A percentile compares a stretch with the other conserved stretches of the same genome.
Evolutionary conservation across 192 early-diverging fungal species (phyloP).

Genomic region (Linnemannia schmuckeri): DNA sequence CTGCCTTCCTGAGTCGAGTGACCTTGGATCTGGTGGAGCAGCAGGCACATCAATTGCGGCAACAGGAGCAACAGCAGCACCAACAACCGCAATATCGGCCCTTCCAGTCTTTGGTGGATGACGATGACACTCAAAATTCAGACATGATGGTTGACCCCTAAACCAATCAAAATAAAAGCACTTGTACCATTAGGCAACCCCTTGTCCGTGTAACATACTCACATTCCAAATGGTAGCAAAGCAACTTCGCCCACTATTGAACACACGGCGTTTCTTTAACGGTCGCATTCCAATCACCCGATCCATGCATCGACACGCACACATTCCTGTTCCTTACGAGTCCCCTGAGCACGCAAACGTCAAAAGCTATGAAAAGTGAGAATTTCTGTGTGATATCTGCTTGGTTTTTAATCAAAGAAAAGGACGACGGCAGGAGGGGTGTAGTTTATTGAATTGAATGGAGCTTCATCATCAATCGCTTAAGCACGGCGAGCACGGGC

Average conservation of each 20-base stretch:
- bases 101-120: constrained; percentile 5
- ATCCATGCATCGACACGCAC: no score
- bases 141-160: constrained; percentile 42
- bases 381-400: no score
- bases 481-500: constrained; percentile 64
- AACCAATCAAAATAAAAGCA: neutral
- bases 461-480: constrained; percentile 7
- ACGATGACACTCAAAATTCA: constrained; percentile 34
- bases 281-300: neutral
- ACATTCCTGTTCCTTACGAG: no score
- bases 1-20: constrained; percentile 83
- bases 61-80: constrained; percentile 1
- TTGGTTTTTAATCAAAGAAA: constrained; percentile 6
- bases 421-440: neutral
- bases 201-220: neutral
- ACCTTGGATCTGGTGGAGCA: constrained; percentile 77
- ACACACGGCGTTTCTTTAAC: neutral
- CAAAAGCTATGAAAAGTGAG: no score
- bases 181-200: neutral
- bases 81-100: constrained; percentile 7
- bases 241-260: neutral
- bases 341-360: no score
- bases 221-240: neutral
- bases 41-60: constrained; percentile 23
- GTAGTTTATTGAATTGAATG: neutral